These are phyloP conservation scores for Petunia secreta DNA, from an alignment of 257 asterid species.

Conservation along the genomic window DNA sequence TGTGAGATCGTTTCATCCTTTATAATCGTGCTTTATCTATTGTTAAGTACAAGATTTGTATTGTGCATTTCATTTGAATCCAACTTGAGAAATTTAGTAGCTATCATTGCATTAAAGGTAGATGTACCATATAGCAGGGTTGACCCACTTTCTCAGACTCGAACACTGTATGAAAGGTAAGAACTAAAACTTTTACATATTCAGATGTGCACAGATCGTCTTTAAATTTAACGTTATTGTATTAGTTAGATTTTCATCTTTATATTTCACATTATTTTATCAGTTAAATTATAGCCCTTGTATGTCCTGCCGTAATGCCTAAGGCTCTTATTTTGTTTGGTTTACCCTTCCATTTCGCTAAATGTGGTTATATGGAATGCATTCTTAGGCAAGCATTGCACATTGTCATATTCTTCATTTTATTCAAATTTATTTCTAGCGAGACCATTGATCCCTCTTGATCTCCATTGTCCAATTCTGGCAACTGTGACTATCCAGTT, in stretches of 20 bases:
- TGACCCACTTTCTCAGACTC: not conserved
- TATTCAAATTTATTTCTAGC: not conserved
- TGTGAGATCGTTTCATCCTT: not conserved
- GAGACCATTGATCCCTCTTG: not conserved
- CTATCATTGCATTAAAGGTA: not conserved
- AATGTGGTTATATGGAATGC: not conserved
- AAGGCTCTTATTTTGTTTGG: not conserved
- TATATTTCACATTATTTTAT: not conserved
- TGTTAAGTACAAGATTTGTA: not conserved
- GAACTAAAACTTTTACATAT: not conserved
- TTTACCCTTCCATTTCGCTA: slow-evolving; percentile 2
- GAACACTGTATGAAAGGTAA: not conserved
- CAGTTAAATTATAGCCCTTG: not conserved
- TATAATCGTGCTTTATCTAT: not conserved
- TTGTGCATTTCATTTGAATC: not conserved
- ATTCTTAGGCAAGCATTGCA: slow-evolving; percentile 14
- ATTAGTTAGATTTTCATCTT: not conserved
- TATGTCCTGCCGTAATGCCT: not conserved
- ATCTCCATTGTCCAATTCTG: not conserved
- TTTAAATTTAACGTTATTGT: not conserved
- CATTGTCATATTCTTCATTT: not conserved
- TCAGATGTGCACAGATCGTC: not conserved
- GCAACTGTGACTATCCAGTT: not conserved
- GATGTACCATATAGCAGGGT: not conserved
- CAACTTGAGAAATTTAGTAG: not conserved